Conservation (phyloP, 306 rosid genomes). For the Lagenaria siceraria region DNA sequence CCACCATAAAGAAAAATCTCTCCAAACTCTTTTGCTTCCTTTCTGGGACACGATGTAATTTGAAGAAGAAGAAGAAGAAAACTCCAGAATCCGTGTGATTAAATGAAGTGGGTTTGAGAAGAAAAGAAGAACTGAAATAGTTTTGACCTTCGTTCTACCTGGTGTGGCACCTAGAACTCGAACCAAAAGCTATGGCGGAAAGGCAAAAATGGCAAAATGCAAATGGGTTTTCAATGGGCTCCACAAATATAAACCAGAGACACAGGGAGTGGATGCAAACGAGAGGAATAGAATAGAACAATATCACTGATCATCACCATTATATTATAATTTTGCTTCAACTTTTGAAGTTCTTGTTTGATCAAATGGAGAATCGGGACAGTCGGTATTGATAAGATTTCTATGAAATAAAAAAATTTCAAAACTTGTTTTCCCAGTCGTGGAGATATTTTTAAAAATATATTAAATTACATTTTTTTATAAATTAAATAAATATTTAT, state of each 20-base stretch:
- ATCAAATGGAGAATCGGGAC: not conserved
- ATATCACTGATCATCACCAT: not conserved
- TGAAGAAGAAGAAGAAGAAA: not conserved
- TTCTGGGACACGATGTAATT: not conserved
- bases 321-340: not conserved
- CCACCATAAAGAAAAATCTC: not conserved
- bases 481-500: no score
- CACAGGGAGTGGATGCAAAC: constrained; percentile 19
- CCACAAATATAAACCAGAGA: constrained; percentile 22
- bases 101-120: not conserved
- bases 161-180: not conserved
- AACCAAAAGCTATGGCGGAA: constrained; percentile 1
- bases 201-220: not conserved
- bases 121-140: not conserved
- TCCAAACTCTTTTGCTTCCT: not conserved
- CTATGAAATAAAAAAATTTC: not conserved
- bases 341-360: not conserved
- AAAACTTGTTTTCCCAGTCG: not conserved
- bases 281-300: not conserved
- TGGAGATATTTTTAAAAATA: not conserved
- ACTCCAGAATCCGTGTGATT: not conserved
- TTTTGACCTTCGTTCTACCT: not conserved
- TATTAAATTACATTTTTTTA: no score
- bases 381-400: not conserved
- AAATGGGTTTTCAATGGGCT: constrained; percentile 29